phyloP scores from a whole-genome alignment of 2,329 filamentous ascomycete species.

The Leptodontidium sp. region DNA sequence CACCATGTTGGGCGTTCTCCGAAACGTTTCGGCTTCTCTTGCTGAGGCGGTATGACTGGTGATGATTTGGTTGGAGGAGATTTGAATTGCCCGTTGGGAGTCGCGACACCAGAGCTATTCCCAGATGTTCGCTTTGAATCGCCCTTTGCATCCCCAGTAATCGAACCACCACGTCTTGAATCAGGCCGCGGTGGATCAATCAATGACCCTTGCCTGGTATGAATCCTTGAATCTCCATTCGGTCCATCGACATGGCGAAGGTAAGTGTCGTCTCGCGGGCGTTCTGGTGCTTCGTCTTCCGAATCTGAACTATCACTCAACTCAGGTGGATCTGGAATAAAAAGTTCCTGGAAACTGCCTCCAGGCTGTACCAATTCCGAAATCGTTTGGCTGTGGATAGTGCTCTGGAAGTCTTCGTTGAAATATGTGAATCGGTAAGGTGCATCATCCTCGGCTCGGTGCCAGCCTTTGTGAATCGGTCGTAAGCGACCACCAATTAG shows the following conservation, averaged over 20 bases:
- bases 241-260: constrained; percentile 43
- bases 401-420: constrained; percentile 95
- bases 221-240: constrained; percentile 54
- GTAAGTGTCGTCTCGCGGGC: constrained; percentile 43
- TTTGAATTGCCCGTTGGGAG: constrained; percentile 37
- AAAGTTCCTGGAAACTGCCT: constrained; percentile 84
- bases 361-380: constrained; percentile 91
- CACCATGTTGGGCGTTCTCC: constrained; percentile 95
- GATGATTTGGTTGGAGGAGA: constrained; percentile 49
- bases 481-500: constrained; percentile 89
- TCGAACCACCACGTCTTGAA: constrained; percentile 34
- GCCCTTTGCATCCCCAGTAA: constrained; percentile 27
- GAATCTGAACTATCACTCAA: constrained; percentile 75
- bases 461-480: constrained; percentile 83
- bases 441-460: constrained; percentile 84
- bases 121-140: constrained; percentile 21
- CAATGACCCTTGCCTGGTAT: constrained; percentile 52
- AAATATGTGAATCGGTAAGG: constrained; percentile 98
- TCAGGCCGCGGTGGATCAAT: constrained; percentile 37
- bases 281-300: constrained; percentile 60
- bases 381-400: constrained; percentile 94
- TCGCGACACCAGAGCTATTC: constrained; percentile 37
- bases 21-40: constrained; percentile 61
- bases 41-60: constrained; percentile 20
- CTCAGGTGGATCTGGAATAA: constrained; percentile 84